Base-by-base conservation (phyloP, 2,329 filamentous ascomycete genomes). In the Fusarium praegraminearum region DNA sequence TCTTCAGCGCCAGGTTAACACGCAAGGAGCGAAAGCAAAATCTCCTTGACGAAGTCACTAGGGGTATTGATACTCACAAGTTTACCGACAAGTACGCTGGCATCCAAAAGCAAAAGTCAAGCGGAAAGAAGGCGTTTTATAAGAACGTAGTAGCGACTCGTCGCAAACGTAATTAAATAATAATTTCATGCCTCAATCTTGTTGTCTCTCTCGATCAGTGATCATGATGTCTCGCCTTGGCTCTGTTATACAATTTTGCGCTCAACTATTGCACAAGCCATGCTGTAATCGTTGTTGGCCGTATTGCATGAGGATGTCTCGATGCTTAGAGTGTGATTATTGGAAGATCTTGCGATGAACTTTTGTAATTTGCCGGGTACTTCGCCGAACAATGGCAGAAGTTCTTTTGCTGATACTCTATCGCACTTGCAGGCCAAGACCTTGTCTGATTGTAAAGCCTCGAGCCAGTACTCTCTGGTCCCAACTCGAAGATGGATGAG, bases 101-200 rank as follows among this genome's bases (percentile, higher is more conserved):
- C 61, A 93, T 98, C 51, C 94, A 98, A 78, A 85, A 85, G 52
- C 86, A 86, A 66, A 98, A 97, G 81, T 88, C 87, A 26, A 97
- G 93, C 74, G 96, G 96, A 54, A 97, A 93, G 83, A 98, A 95
- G 81, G 90, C 87, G 1, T 91, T 93, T 75, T 98, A 98, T 84
- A 95, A 95, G 77, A 91, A 90, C 58, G 80, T 97, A 71, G 88
- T 92, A 76, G 78, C 81, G 24, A 73, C 78, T 45, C 74, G 80
- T 50, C 77, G 78, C 26, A 79, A 76, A 58, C 69, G 69, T 47
- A 55, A 71, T 66, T 71, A 76, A 52, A 67, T 58, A 53, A 65
- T 59, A 50, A 51, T 41, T 33, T 41, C 36, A 22, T 47, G 24
- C 36, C 60, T 41, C 45, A 57, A 38, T 15, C 9, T 10, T 20